A percentile compares a stretch with the other conserved stretches of the same genome.
These are phyloP conservation scores for Ambrosia trifida DNA, from an alignment of 129 eudicot species.

Conservation along the genomic window DNA sequence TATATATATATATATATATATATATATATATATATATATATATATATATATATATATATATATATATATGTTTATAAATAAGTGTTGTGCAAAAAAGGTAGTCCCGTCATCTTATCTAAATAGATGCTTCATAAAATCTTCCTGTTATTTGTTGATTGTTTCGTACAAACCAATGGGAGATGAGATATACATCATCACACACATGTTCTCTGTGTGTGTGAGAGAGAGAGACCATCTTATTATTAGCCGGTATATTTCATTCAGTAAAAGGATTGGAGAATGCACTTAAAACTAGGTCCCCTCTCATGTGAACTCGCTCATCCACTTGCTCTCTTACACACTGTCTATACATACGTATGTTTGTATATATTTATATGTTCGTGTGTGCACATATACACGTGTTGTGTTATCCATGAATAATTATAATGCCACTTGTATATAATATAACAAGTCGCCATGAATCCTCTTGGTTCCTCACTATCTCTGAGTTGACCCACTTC, in stretches of 20 bases:
- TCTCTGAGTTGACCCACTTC: conserved; percentile 76
- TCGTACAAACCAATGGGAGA: conserved; percentile 35
- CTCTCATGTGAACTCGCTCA: conserved; percentile 39
- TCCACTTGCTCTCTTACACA: conserved; percentile 31
- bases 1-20: too few relatives aligned
- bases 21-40: too few relatives aligned
- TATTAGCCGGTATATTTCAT: conserved; percentile 22
- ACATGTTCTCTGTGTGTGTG: not conserved
- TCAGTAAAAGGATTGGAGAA: conserved; percentile 31
- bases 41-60: too few relatives aligned
- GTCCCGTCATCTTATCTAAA: conserved; percentile 27
- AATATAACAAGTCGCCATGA: conserved; percentile 42
- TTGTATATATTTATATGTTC: not conserved
- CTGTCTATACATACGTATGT: not conserved
- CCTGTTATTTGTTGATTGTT: conserved; percentile 34
- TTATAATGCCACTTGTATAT: conserved; percentile 37
- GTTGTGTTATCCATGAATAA: conserved; percentile 32
- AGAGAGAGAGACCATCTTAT: conserved; percentile 31
- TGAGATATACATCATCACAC: conserved; percentile 36
- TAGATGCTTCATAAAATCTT: conserved; percentile 21
- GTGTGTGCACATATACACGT: conserved; percentile 8
- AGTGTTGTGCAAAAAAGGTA: conserved; percentile 1
- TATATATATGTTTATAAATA: not conserved
- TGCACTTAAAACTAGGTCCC: conserved; percentile 44
- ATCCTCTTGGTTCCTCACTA: conserved; percentile 71